A percentile compares a stretch with the other conserved stretches of the same genome.
Conservation (phyloP, 2,329 filamentous ascomycete genomes). For the Cladosporium sp. region DNA sequence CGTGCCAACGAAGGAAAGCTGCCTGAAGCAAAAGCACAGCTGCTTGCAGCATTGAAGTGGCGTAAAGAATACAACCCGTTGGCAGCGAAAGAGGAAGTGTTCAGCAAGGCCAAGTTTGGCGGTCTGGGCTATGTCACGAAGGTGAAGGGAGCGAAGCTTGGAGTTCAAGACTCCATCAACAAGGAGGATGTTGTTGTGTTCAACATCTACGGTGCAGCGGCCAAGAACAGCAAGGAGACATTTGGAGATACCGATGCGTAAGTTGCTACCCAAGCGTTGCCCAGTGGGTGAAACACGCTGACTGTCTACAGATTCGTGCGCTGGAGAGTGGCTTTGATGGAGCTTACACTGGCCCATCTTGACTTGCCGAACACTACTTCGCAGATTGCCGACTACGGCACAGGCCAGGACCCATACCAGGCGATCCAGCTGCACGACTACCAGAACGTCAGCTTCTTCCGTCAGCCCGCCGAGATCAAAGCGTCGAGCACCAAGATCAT, state of each 20-base stretch:
- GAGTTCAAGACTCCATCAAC: conserved; percentile 41
- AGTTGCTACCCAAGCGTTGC: conserved; percentile 32
- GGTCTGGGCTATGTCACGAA: conserved; percentile 76
- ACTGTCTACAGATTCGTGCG: conserved; percentile 65
- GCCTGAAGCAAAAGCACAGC: conserved; percentile 69
- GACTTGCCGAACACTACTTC: conserved; percentile 64
- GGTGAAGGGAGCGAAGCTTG: conserved; percentile 49
- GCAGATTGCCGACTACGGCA: conserved; percentile 65
- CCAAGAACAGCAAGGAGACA: conserved; percentile 74
- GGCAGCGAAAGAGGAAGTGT: conserved; percentile 58
- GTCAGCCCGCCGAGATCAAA: conserved; percentile 72
- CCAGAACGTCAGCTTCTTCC: conserved; percentile 78
- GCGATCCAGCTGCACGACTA: conserved; percentile 95
- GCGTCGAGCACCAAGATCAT: conserved; percentile 76
- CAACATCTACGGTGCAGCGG: conserved; percentile 84
- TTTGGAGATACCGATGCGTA: conserved; percentile 81
- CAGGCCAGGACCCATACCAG: conserved; percentile 73
- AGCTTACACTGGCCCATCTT: conserved; percentile 73
- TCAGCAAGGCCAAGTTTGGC: conserved; percentile 66
- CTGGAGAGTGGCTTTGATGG: conserved; percentile 90
- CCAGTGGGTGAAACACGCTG: not conserved
- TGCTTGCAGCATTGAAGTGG: conserved; percentile 77
- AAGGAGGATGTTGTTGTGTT: conserved; percentile 72
- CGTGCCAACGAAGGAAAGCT: conserved; percentile 80
- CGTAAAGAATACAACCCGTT: conserved; percentile 70